phyloP scores from a whole-genome alignment of 768 basidiomycete species.

The Ephemerocybe angulata region DNA sequence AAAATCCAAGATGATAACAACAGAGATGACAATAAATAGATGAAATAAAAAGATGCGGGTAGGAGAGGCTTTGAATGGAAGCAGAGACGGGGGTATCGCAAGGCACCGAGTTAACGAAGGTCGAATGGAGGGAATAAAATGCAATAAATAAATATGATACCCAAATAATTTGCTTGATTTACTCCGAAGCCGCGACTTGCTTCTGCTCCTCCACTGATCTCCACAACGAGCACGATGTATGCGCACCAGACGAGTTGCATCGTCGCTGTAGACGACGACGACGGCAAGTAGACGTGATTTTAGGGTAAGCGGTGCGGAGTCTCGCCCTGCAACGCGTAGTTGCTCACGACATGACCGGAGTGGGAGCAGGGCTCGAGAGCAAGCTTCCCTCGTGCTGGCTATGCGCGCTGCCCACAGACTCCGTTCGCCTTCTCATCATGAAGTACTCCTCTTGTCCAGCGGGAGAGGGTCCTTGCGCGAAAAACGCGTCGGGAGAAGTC shows the following conservation, averaged over 20 bases:
- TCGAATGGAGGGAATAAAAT: constrained; percentile 6
- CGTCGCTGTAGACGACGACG: constrained; percentile 1
- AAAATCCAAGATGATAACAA: not conserved
- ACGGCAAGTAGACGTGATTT: not conserved
- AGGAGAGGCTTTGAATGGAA: not conserved
- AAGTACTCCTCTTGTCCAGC: constrained; percentile 15
- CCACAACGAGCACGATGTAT: not conserved
- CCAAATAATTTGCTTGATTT: not conserved
- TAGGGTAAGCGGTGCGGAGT: not conserved
- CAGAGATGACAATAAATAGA: constrained; percentile 19
- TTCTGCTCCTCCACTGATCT: not conserved
- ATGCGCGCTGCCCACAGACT: constrained; percentile 9
- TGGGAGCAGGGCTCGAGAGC: constrained; percentile 17
- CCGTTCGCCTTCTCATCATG: constrained; percentile 9
- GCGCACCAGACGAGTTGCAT: not conserved
- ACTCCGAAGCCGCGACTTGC: not conserved
- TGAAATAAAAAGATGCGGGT: constrained; percentile 10
- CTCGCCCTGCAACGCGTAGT: not conserved
- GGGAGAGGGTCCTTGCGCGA: constrained; percentile 10
- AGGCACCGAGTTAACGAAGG: constrained; percentile 3
- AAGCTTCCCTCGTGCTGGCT: constrained; percentile 3
- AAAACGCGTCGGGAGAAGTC: constrained; percentile 21
- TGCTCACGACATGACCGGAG: constrained; percentile 17
- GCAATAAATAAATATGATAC: constrained; percentile 8
- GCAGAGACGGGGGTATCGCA: constrained; percentile 3